These are phyloP conservation scores for Priceomyces melissophilus DNA, from an alignment of 805 yeast genomes.

Conservation along the genomic window DNA sequence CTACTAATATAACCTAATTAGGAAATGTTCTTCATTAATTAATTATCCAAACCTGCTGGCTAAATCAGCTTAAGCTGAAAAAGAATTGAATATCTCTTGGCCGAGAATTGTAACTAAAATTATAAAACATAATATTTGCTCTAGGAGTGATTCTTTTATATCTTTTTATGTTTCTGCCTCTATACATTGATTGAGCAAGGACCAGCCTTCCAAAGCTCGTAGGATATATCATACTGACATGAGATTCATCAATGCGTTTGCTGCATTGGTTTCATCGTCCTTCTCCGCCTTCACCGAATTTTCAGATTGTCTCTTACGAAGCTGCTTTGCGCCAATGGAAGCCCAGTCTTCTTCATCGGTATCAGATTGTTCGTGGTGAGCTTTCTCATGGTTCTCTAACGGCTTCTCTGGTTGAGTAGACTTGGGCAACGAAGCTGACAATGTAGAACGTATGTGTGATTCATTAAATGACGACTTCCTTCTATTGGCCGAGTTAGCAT, in stretches of 20 bases:
- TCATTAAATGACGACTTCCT: slow-evolving; percentile 43
- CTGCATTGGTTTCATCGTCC: slow-evolving; percentile 51
- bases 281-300: slow-evolving; percentile 10
- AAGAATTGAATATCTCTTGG: neutral
- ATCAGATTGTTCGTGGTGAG: slow-evolving; percentile 38
- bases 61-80: too few species aligned
- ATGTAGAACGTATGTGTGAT: slow-evolving; percentile 29
- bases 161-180: too few species aligned
- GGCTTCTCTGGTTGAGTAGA: slow-evolving; percentile 2
- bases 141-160: too few species aligned
- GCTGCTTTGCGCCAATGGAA: slow-evolving; percentile 73
- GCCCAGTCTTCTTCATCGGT: slow-evolving; percentile 99
- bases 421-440: slow-evolving; percentile 19
- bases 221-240: slow-evolving; percentile 27
- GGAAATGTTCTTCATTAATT: slow-evolving; percentile 8
- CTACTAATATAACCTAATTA: slow-evolving; percentile 12
- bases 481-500: slow-evolving; percentile 19
- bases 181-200: neutral
- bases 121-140: neutral
- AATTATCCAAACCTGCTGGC: neutral
- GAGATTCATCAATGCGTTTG: slow-evolving; percentile 62
- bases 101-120: neutral
- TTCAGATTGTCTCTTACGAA: slow-evolving; percentile 32
- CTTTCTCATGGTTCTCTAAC: neutral
- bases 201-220: slow-evolving; percentile 1